Conservation (phyloP, 2,329 filamentous ascomycete species). For the Teratosphaeria zuluensis region DNA sequence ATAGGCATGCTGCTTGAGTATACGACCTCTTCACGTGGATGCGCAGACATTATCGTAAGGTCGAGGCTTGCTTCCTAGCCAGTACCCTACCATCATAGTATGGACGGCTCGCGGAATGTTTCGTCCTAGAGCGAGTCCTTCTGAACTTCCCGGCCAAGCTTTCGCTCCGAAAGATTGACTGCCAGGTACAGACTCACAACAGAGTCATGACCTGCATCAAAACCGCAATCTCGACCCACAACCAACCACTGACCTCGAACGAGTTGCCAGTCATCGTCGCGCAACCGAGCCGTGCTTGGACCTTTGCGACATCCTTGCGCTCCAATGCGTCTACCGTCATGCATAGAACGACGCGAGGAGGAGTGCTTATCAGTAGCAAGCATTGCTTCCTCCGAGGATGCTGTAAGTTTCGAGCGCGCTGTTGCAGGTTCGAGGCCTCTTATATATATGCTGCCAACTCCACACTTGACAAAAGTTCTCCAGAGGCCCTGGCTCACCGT, state of each 20-base stretch:
- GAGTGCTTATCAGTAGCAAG: background rate
- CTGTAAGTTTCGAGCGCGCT: too few relatives aligned
- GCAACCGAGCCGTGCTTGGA: background rate
- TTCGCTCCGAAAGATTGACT: background rate
- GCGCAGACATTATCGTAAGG: too few relatives aligned
- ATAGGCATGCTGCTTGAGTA: too few relatives aligned
- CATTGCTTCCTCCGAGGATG: too few relatives aligned
- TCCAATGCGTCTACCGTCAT: background rate
- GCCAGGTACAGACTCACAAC: background rate
- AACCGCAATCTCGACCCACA: background rate
- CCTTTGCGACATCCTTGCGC: background rate
- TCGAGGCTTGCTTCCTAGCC: too few relatives aligned
- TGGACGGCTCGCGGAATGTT: too few relatives aligned
- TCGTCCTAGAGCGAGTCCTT: too few relatives aligned
- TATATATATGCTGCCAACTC: too few relatives aligned
- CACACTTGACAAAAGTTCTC: too few relatives aligned
- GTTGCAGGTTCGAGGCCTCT: too few relatives aligned
- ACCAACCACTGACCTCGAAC: background rate
- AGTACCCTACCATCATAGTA: too few relatives aligned
- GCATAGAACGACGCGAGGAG: background rate
- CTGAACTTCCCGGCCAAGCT: background rate
- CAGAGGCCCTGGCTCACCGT: background rate
- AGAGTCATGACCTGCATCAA: background rate
- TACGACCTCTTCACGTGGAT: too few relatives aligned
- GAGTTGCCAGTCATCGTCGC: background rate